A percentile compares a stretch with the other conserved stretches of the same genome.
Conservation (phyloP, 371 early-diverging fungal species). For the Actinomortierella ambigua region DNA sequence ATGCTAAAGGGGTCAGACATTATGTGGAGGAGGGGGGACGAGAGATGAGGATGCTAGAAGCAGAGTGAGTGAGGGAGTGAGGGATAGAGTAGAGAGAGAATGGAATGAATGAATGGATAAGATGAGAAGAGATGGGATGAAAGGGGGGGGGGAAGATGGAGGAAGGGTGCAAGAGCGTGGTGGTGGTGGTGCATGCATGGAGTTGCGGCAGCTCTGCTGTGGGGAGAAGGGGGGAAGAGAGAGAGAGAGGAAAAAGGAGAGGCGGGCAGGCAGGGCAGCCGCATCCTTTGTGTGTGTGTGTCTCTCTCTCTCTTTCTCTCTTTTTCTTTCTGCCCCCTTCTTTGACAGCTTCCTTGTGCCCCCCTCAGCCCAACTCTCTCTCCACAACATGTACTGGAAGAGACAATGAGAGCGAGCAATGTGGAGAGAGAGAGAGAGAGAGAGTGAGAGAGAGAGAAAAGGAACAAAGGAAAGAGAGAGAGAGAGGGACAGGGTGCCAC, state of each 20-base stretch:
- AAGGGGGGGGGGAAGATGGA: not conserved
- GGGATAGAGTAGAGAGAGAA: not conserved
- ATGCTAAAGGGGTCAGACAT: slow-evolving; percentile 43
- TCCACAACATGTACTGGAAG: no score
- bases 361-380: no score
- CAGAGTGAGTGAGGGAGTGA: not conserved
- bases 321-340: not conserved
- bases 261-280: no score
- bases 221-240: not conserved
- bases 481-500: no score
- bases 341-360: not conserved
- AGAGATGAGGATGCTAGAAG: slow-evolving; percentile 1
- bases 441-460: no score
- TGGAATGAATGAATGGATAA: not conserved
- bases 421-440: no score
- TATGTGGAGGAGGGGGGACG: not conserved
- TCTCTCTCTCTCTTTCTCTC: not conserved
- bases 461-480: no score
- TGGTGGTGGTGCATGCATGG: not conserved
- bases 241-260: not conserved
- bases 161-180: not conserved
- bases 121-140: not conserved
- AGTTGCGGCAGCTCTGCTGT: no score
- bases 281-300: not conserved
- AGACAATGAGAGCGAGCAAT: no score